Evolutionary conservation across 2,329 filamentous ascomycete species (phyloP).

Genomic region (Aspergillus ruber): DNA sequence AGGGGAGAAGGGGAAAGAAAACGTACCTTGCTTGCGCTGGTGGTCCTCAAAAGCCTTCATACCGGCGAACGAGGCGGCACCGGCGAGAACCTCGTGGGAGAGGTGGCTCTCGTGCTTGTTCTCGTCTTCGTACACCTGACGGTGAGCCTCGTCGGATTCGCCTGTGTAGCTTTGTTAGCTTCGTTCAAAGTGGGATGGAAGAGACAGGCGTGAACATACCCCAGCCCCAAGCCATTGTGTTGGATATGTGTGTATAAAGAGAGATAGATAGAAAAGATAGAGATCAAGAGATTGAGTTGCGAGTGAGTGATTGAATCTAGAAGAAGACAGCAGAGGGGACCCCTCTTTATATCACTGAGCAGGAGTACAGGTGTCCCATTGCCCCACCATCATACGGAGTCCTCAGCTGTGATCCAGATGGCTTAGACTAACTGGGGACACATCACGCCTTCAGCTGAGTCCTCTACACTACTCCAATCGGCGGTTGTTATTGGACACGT

Average conservation of each 20-base stretch:
- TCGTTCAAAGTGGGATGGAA: constrained; percentile 1
- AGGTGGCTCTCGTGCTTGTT: constrained; percentile 55
- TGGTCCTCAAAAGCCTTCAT: constrained; percentile 75
- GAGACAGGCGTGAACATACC: constrained; percentile 16
- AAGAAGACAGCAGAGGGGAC: neutral
- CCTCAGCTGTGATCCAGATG: too few relatives aligned
- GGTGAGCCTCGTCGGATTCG: constrained; percentile 49
- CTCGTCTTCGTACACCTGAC: constrained; percentile 45
- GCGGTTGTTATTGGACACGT: too few relatives aligned
- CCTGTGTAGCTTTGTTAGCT: constrained; percentile 27
- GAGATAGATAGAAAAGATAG: neutral
- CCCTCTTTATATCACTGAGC: neutral
- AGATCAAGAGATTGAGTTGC: neutral
- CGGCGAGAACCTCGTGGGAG: constrained; percentile 67
- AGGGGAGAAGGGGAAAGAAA: neutral
- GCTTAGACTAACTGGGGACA: too few relatives aligned
- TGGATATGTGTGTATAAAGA: constrained; percentile 4
- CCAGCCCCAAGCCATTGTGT: constrained; percentile 32
- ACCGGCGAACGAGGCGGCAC: constrained; percentile 69
- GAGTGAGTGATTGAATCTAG: neutral
- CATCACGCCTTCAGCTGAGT: too few relatives aligned
- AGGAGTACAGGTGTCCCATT: too few relatives aligned
- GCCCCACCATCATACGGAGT: too few relatives aligned
- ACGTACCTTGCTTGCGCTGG: constrained; percentile 60
- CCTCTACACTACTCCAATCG: too few relatives aligned